Evolutionary conservation across 2,329 filamentous ascomycete genomes (phyloP), one percentile per base, ranked within the genome.

Genomic region (Sarocladium oryzae): DNA sequence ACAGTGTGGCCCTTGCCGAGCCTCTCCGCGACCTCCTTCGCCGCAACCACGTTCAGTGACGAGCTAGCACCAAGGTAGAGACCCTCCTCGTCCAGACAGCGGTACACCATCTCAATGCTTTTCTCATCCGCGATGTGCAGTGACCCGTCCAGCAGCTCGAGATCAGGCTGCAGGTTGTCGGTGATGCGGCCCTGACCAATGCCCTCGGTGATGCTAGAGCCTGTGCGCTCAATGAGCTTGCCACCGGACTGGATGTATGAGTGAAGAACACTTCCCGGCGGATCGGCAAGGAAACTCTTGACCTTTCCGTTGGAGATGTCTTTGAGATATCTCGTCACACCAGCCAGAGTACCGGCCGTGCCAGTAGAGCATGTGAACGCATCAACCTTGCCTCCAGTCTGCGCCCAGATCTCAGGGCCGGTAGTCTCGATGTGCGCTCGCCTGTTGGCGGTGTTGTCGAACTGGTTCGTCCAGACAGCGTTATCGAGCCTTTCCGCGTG

Each of bases 381-480:
- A 67, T 97, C 90, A 20, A 99, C 71, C 57, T 85, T 85, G 32
- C 93, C 92, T 2, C 66, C 71, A 0, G 93, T 97, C 76, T 99
- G 93, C 24, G 84, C 74, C 93, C 93, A 99, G 65, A 99, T 96
- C 71, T 99, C 93, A 0, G 93, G 93, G 0, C 93, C 93, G 0
- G 93, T 99, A 2, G 92, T 97, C 75, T 96, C 92, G 60, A 97
- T 86, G 67, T 99, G 93, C 45, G 93, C 93, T 63, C 88, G 84
- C 50, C 93, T 81, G 71, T 99, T 99, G 50, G 93, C 93, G 50
- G 79, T 84, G 74, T 99, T 99, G 68, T 99, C 93, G 71, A 99
- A 99, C 72, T 99, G 93, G 71, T 99, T 95, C 40, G 93, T 99
- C 93, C 93, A 99, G 13, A 97, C 91, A 8, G 92, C 90, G 61